Base-by-base conservation (phyloP, 73 alveolate genomes). In the Symbiodinium natans region DNA sequence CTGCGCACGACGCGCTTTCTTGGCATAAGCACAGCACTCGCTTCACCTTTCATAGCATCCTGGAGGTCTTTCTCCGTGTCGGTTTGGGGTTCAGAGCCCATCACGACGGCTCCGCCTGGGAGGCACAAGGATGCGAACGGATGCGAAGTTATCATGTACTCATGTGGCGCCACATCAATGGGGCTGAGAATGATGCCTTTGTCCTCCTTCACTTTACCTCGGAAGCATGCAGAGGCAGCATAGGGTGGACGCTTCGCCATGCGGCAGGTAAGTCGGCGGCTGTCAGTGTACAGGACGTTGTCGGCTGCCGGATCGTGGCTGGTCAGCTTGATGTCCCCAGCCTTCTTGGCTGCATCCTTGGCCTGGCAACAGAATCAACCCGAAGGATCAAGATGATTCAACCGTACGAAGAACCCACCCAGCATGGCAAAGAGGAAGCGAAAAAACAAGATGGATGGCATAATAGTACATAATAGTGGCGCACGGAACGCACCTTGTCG, bases 11-110 rank as follows among this genome's bases (percentile, higher is more conserved):
- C n/a, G n/a, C n/a, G n/a, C n/a, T n/a, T n/a, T n/a, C n/a, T n/a
- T n/a, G n/a, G n/a, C n/a, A n/a, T n/a, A n/a, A n/a, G n/a, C n/a
- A n/a, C n/a, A n/a, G n/a, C n/a, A 46, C 77, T 25, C 77, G 15
- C 33, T n/a, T 59, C n/a, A 59, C 77, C 77, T n/a, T 21, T 25
- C 33, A 59, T 25, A 59, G 15, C 36, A 59, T 5, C 95, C 95
- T 88, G 86, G 68, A 88, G 48, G 85, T 39, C 86, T 42, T 88
- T 88, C 95, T 88, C 95, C 8, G 73, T 83, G 48, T 68, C 95
- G 34, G 74, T 88, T 33, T 68, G 41, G 31, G 95, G 95, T 56
- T 88, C 95, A 1, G 95, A 63, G 73, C 95, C 95, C 95, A 88
- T 63, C 21, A 88, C 86, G 73, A 88, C 74, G 34, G 86, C 86